A percentile compares a stretch with the other conserved stretches of the same genome.
phyloP scores from a whole-genome alignment of 495 filamentous ascomycete genomes.

The Penicillium macrosclerotiorum region DNA sequence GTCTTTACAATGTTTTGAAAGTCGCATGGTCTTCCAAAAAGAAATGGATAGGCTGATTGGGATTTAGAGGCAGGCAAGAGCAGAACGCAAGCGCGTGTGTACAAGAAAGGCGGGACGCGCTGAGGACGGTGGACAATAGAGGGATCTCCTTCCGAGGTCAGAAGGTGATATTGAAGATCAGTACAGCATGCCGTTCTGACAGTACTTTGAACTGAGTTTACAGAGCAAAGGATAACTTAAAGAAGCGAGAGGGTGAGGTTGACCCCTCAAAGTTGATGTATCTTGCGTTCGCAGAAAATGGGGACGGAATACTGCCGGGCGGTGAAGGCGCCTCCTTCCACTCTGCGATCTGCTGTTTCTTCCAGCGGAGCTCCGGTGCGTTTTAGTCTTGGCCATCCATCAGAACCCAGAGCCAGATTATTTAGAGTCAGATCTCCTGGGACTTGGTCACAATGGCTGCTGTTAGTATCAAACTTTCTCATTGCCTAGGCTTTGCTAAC shows the following conservation, averaged over 20 bases:
- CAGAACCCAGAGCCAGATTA: too few species aligned
- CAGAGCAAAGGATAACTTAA: not conserved
- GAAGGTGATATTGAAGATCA: too few species aligned
- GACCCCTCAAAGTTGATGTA: too few species aligned
- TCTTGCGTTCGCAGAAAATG: too few species aligned
- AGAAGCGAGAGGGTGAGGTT: too few species aligned
- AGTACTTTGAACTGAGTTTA: too few species aligned
- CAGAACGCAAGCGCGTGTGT: not conserved
- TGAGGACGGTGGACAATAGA: not conserved
- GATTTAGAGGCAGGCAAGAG: too few species aligned
- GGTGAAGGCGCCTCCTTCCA: constrained; percentile 9
- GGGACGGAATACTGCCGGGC: constrained; percentile 18
- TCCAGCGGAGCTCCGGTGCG: constrained; percentile 10
- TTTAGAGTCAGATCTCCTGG: constrained; percentile 2
- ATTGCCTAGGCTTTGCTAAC: constrained; percentile 2
- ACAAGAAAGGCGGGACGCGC: not conserved
- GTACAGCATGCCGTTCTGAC: too few species aligned
- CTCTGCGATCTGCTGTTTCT: constrained; percentile 15
- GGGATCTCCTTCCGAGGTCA: too few species aligned
- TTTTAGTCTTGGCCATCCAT: constrained; percentile 5
- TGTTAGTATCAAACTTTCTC: constrained; percentile 24
- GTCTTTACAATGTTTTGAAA: too few species aligned
- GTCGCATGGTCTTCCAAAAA: too few species aligned
- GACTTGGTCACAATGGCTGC: constrained; percentile 34
- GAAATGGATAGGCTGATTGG: too few species aligned